Conservation (phyloP, 768 basidiomycete genomes). For the Mycena amicta region DNA sequence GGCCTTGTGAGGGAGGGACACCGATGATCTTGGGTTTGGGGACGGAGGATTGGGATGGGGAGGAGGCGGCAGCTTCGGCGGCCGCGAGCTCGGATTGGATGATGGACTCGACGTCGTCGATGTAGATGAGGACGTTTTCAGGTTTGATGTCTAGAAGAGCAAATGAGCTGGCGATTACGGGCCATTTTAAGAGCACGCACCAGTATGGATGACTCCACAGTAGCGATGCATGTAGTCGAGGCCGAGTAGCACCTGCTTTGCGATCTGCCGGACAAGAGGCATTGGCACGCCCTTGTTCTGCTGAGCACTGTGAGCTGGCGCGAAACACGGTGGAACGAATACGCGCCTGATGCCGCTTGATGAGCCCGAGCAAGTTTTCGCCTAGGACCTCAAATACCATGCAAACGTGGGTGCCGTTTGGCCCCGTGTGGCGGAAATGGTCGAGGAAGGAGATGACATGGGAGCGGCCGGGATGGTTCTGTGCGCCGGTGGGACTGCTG, state of each 20-base stretch:
- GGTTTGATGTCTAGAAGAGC: constrained; percentile 80
- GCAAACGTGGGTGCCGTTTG: constrained; percentile 96
- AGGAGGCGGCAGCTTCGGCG: constrained; percentile 32
- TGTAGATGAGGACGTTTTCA: constrained; percentile 95
- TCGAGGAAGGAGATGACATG: constrained; percentile 98
- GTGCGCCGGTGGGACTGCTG: constrained; percentile 54
- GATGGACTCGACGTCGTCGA: constrained; percentile 94
- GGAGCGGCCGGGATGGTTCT: constrained; percentile 82
- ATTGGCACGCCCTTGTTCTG: constrained; percentile 96
- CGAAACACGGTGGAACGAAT: not conserved
- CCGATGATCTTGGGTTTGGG: constrained; percentile 79
- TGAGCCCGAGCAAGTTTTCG: constrained; percentile 92
- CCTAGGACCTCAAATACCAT: constrained; percentile 99
- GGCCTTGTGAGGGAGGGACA: constrained; percentile 89
- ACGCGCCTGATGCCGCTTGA: constrained; percentile 79
- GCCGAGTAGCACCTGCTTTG: constrained; percentile 93
- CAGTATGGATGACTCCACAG: constrained; percentile 96
- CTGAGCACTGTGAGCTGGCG: not conserved
- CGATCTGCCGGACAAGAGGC: constrained; percentile 91
- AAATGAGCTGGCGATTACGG: constrained; percentile 11
- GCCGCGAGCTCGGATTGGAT: constrained; percentile 79
- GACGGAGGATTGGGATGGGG: constrained; percentile 34
- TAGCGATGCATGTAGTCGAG: constrained; percentile 98
- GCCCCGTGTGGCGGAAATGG: constrained; percentile 95
- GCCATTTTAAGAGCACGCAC: constrained; percentile 36